Evolutionary conservation across 2,329 filamentous ascomycete species (phyloP), one percentile per base, ranked within the genome.

Genomic region (Xylaria sp.): DNA sequence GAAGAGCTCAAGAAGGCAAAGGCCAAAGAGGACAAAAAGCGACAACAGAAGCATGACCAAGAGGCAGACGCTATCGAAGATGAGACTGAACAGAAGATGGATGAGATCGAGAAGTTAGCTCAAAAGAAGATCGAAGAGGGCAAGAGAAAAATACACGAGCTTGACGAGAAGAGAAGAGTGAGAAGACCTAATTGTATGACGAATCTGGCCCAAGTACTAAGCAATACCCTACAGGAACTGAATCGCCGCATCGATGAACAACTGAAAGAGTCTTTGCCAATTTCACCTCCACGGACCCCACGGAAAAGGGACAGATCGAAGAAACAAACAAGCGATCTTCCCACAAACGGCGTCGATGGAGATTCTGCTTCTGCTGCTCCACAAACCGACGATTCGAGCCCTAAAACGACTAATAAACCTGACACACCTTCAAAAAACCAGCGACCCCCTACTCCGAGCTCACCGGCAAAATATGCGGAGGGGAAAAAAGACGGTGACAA

Each of bases 161-260:
- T 82, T 12, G 81, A 82, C 63, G 77, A 78, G 61, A 78, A 74
- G 70, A 73, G 81, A 73, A 76, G 66, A 63, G 79, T 81, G 48
- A 74, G 76, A 63, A 55, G 9, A 18, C n/a, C n/a, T 6, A 18
- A 4, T n/a, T 9, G 13, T 25, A 18, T 12, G n/a, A 0, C 23
- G 5, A n/a, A 31, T n/a, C 23, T 31, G 20, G 3, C 0, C 34
- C 37, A 25, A 31, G 25, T 54, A 34, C 56, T 73, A 37, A 72
- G 3, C 13, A 3, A 37, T 10, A 25, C 13, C 2, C 15, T 5
- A 18, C 18, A 83, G 82, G 82, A 84, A 72, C 76, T 84, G 66
- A 84, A 84, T 62, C 81, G 78, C 23, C 75, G 79, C 50, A 81
- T 84, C 48, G 82, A 84, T 41, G 82, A 84, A 65, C 77, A 82